Conservation (phyloP, 1,284 basidiomycete genomes). For the Leucoagaricus sp. region DNA sequence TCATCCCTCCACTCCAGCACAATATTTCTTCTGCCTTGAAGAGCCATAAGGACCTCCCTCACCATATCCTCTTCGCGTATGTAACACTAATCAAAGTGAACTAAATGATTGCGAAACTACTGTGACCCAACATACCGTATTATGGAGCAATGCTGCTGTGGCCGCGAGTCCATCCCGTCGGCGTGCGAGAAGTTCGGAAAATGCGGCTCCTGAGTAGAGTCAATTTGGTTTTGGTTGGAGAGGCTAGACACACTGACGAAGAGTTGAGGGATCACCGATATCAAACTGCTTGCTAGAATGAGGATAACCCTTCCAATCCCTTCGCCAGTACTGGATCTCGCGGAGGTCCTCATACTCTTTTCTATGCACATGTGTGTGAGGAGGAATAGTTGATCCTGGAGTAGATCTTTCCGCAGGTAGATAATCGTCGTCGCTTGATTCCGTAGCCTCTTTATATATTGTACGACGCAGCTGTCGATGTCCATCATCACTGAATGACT, state of each 20-base stretch:
- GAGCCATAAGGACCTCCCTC: constrained; percentile 69
- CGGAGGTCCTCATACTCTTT: constrained; percentile 59
- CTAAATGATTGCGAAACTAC: background rate
- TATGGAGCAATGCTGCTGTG: constrained; percentile 30
- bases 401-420: background rate
- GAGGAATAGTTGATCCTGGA: constrained; percentile 21
- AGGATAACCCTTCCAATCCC: constrained; percentile 55
- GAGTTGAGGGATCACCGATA: constrained; percentile 65
- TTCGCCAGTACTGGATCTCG: constrained; percentile 68
- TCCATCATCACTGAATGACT: constrained; percentile 25
- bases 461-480: background rate
- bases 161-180: constrained; percentile 24
- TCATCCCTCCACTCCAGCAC: constrained; percentile 49
- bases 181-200: constrained; percentile 20
- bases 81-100: constrained; percentile 47
- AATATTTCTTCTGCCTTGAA: constrained; percentile 69
- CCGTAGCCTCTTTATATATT: background rate
- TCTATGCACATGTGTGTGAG: constrained; percentile 43
- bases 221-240: background rate
- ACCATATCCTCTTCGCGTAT: constrained; percentile 74
- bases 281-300: constrained; percentile 49
- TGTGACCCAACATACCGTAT: constrained; percentile 30
- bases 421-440: background rate
- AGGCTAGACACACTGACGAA: constrained; percentile 42
- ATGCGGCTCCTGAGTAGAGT: constrained; percentile 11